Evolutionary conservation across 2,329 filamentous ascomycete species (phyloP).

Genomic region (Pezicula rhizophila): DNA sequence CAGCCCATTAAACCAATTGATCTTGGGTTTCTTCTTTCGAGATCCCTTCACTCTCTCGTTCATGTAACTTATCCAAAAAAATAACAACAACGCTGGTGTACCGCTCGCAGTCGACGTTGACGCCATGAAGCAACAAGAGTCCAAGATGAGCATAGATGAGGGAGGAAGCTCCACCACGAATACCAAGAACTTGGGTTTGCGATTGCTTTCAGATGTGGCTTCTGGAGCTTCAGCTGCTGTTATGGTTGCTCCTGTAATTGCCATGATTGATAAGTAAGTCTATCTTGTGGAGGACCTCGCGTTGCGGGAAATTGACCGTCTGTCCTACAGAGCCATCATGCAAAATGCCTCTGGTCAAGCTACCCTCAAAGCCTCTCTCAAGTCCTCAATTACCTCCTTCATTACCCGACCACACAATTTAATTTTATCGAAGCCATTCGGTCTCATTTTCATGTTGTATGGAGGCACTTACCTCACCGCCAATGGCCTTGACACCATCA

Average conservation of each 20-base stretch:
- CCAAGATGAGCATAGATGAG: too few relatives aligned
- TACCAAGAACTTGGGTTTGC: conserved; percentile 61
- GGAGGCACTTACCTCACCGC: conserved; percentile 85
- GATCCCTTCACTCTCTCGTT: too few relatives aligned
- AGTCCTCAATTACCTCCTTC: conserved; percentile 49
- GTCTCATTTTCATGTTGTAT: conserved; percentile 70
- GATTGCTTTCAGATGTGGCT: conserved; percentile 61
- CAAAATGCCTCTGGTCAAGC: conserved; percentile 71
- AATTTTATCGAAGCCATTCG: conserved; percentile 60
- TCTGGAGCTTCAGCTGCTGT: conserved; percentile 67
- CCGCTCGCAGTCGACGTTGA: too few relatives aligned
- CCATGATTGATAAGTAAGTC: conserved; percentile 75
- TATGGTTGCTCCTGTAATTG: conserved; percentile 77
- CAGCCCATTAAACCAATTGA: too few relatives aligned
- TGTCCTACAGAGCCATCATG: conserved; percentile 58
- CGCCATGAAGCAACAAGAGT: too few relatives aligned
- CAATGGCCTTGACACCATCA: conserved; percentile 76
- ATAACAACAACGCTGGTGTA: too few relatives aligned
- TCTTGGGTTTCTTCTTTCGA: too few relatives aligned
- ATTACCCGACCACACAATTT: conserved; percentile 54
- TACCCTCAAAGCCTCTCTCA: conserved; percentile 53
- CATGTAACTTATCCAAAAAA: too few relatives aligned
- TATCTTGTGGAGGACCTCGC: conserved; percentile 1
- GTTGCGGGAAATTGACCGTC: not conserved
- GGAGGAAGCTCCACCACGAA: conserved; percentile 41